These are phyloP conservation scores for Candida sanyiensis DNA, from an alignment of 805 yeast species.

Conservation along the genomic window DNA sequence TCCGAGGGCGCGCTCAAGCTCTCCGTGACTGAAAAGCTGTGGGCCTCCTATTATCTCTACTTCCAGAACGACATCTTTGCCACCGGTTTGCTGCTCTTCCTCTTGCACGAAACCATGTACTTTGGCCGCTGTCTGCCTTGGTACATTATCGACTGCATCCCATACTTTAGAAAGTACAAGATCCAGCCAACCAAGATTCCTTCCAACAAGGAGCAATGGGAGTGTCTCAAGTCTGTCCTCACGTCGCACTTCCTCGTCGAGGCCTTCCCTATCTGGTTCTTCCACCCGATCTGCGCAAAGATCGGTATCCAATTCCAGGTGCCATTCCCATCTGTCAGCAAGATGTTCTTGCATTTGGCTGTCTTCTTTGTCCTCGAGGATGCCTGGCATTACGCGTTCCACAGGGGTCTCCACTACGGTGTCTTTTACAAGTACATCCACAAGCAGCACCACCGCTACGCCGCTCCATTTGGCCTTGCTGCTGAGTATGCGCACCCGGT, in stretches of 20 bases:
- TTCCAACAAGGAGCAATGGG: slow-evolving; percentile 78
- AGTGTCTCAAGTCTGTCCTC: slow-evolving; percentile 77
- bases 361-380: slow-evolving; percentile 83
- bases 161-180: slow-evolving; percentile 79
- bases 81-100: slow-evolving; percentile 78
- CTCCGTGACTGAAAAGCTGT: slow-evolving; percentile 50
- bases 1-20: slow-evolving; percentile 4
- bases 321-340: slow-evolving; percentile 69
- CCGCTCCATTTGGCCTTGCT: slow-evolving; percentile 95
- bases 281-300: slow-evolving; percentile 81
- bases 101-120: slow-evolving; percentile 78
- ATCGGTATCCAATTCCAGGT: slow-evolving; percentile 71
- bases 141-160: slow-evolving; percentile 78
- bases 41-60: slow-evolving; percentile 85
- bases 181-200: slow-evolving; percentile 83
- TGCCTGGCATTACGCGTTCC: slow-evolving; percentile 96
- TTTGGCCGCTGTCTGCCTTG: slow-evolving; percentile 91
- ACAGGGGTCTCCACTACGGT: slow-evolving; percentile 84
- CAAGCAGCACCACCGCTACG: slow-evolving; percentile 96
- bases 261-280: slow-evolving; percentile 92
- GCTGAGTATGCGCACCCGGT: slow-evolving; percentile 98
- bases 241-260: slow-evolving; percentile 85
- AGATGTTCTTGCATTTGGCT: slow-evolving; percentile 60
- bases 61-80: slow-evolving; percentile 83
- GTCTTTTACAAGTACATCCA: slow-evolving; percentile 88